A percentile compares a stretch with the other conserved stretches of the same genome.
These are phyloP conservation scores for Phytopythium chamaehyphon DNA, from an alignment of 352 stramenopile genomes.

Conservation along the genomic window DNA sequence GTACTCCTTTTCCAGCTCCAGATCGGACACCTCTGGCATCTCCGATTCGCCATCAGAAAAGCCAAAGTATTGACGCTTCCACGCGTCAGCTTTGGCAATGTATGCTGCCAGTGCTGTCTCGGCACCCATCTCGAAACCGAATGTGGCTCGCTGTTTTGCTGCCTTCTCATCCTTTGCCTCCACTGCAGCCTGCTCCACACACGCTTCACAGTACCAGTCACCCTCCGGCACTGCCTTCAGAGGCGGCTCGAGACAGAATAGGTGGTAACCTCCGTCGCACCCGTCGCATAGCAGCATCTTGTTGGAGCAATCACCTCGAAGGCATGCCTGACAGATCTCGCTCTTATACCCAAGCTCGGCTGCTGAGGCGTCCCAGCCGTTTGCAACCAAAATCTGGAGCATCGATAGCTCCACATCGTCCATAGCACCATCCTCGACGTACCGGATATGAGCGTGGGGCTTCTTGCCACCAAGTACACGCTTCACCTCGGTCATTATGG, in stretches of 20 bases:
- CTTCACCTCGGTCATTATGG: constrained; percentile 63
- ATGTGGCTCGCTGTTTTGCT: constrained; percentile 43
- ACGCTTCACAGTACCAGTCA: constrained; percentile 79
- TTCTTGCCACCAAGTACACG: constrained; percentile 80
- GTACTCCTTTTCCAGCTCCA: constrained; percentile 85
- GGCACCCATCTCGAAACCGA: constrained; percentile 79
- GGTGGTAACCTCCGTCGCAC: constrained; percentile 78
- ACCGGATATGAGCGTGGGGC: constrained; percentile 62
- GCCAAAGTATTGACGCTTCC: constrained; percentile 78
- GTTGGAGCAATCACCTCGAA: constrained; percentile 81
- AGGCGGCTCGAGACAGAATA: constrained; percentile 71
- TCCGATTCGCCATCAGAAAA: constrained; percentile 2
- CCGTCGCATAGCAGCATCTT: constrained; percentile 75
- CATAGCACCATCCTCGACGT: constrained; percentile 45
- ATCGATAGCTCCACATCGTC: constrained; percentile 60
- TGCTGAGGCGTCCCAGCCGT: constrained; percentile 69
- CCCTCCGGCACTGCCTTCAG: constrained; percentile 51
- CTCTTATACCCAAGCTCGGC: constrained; percentile 75
- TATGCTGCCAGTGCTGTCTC: constrained; percentile 82
- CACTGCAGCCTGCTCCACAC: constrained; percentile 41
- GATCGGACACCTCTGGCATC: constrained; percentile 37
- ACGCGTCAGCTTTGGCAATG: constrained; percentile 78
- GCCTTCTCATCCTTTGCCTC: constrained; percentile 18
- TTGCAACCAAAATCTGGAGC: constrained; percentile 78
- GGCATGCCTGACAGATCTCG: constrained; percentile 79